Evolutionary conservation across 768 basidiomycete genomes (phyloP), one percentile per base, ranked within the genome.

Genomic region (Kwoniella heveanensis): DNA sequence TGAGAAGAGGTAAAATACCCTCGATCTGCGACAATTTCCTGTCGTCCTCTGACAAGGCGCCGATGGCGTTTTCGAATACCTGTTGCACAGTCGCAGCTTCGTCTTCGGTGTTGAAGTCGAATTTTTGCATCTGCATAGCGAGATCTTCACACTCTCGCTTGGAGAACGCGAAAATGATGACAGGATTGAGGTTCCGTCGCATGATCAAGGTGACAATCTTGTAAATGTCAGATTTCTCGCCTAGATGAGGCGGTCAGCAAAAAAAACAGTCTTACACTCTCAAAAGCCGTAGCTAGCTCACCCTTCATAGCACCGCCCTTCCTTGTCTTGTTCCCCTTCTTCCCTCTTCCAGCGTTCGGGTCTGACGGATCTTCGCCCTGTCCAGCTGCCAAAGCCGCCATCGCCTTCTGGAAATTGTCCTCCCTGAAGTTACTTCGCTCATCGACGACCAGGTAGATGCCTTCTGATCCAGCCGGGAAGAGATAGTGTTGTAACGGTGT

Each of bases 201-300:
- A 97, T 92, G 81, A 99, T 96, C 89, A 97, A 92, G 79, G 91
- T 91, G 78, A 97, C 89, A 68, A 99, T 94, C 82, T 96, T 97
- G 64, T 91, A 91, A 67, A 98, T 92, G 78, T 99, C 96, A 49
- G 92, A 92, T 1, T 67, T 72, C 47, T 74, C 75, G 57, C 58
- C 62, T 63, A 30, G n/a, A 21, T 2, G 29, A 0, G 12, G 13
- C 9, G 32, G 6, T 65, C 30, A 26, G 50, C 27, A n/a, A n/a
- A n/a, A n/a, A n/a, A n/a, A n/a, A n/a, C 21, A 55, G 19, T n/a
- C 3, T 32, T 30, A 10, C 19, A 46, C 21, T n/a, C 7, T 6
- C 17, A n/a, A 19, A 24, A 32, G 39, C 4, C 2, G 6, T 29
- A 9, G 36, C 8, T 39, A 25, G 70, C 83, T 58, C 49, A 90